phyloP scores from a whole-genome alignment of 2,329 filamentous ascomycete genomes.

The Lecanicillium sp. region DNA sequence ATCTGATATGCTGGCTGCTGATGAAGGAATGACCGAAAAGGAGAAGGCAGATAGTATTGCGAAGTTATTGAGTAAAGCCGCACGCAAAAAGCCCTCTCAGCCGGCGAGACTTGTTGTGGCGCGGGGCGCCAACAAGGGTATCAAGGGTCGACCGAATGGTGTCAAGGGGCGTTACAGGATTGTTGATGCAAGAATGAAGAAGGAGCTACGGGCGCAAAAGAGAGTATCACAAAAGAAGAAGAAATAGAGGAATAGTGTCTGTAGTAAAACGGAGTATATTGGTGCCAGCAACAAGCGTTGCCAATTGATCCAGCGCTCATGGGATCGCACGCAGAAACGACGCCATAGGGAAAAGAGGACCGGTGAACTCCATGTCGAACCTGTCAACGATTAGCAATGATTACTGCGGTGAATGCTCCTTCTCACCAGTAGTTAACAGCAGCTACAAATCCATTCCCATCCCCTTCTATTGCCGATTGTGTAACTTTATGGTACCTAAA shows the following conservation, averaged over 20 bases:
- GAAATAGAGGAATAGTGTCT: constrained; percentile 21
- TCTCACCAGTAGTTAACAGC: constrained; percentile 76
- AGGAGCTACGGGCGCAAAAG: constrained; percentile 87
- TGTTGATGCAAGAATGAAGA: constrained; percentile 92
- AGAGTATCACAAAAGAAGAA: constrained; percentile 66
- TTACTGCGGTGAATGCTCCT: too few species aligned
- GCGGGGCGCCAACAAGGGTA: constrained; percentile 73
- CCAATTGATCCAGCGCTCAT: constrained; percentile 20
- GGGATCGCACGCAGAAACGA: constrained; percentile 44
- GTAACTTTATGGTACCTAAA: constrained; percentile 73
- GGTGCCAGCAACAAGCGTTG: too few species aligned
- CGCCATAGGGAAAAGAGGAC: constrained; percentile 58
- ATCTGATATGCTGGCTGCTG: constrained; percentile 79
- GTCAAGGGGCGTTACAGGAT: constrained; percentile 98
- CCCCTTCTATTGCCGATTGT: constrained; percentile 60
- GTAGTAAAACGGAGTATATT: not conserved
- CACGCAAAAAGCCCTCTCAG: constrained; percentile 78
- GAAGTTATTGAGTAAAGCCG: constrained; percentile 73
- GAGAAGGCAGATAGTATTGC: constrained; percentile 86
- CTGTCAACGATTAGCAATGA: too few species aligned
- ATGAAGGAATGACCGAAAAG: constrained; percentile 90
- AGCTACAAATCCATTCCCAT: constrained; percentile 62
- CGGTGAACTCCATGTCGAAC: constrained; percentile 76
- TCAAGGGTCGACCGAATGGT: constrained; percentile 79
- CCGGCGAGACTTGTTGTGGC: constrained; percentile 87